Evolutionary conservation across 169 alveolate species (phyloP), one percentile per base, ranked within the genome.

Genomic region (Ichthyophthirius multifiliis): DNA sequence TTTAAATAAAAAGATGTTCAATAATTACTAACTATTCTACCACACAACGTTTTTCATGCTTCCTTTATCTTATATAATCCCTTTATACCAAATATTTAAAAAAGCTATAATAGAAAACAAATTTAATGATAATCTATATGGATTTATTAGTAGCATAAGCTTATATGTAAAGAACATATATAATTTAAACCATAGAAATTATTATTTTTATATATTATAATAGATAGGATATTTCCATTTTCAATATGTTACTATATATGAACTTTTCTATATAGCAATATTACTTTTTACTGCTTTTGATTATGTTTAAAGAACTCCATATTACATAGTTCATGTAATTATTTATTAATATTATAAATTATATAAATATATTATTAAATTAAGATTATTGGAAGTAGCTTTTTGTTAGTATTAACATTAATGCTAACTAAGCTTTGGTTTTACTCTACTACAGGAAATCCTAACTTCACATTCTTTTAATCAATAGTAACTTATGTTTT

Each of bases 401-500:
- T 67, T 39, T 18, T 67, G 55, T n/a, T 41, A 10, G 63, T 47
- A 15, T 9, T 67, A 37, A 67, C 77, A 31, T 34, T 30, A 18
- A 34, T 35, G 55, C 62, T 67, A 16, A 44, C 62, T 37, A 37
- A n/a, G 1, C 45, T 35, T 5, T 67, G 77, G 77, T 37, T 67
- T 7, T 67, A 67, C 20, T 47, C 64, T 3, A 4, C 41, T 5
- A 67, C 77, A 37, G 77, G 77, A 39, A 67, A 67, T 37, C 77
- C 77, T n/a, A 67, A 67, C 62, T 67, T 67, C 46, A 34, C 31
- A 32, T 67, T 67, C 30, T 16, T 67, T 12, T 41, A 67, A 67
- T 37, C 77, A 15, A n/a, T 39, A 12, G 77, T 67, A 1, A 30
- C 20, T 2, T 39, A 67, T 39, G 5, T 67, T 6, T 67, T 67